Conservation (phyloP, 495 filamentous ascomycete species). For the Usnea hakonensis region DNA sequence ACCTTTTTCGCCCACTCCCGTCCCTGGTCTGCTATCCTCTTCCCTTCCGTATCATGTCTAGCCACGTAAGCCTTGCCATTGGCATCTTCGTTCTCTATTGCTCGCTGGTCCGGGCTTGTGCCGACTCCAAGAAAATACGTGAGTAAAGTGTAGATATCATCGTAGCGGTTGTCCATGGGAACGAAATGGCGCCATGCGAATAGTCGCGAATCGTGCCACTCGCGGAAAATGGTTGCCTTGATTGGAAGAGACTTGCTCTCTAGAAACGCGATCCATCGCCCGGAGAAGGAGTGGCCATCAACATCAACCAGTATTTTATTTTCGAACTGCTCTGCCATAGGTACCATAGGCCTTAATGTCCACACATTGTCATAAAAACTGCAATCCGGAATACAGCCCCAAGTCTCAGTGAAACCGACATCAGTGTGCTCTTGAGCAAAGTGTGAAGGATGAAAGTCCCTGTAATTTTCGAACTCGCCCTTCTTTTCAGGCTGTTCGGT, state of each 20-base stretch:
- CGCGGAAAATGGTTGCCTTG: constrained; percentile 66
- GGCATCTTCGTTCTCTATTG: constrained; percentile 21
- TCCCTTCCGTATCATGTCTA: constrained; percentile 51
- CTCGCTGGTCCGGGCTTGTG: constrained; percentile 31
- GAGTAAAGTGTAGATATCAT: constrained; percentile 69
- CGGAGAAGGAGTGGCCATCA: constrained; percentile 66
- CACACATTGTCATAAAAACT: constrained; percentile 34
- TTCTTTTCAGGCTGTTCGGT: constrained; percentile 25
- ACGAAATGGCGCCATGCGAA: constrained; percentile 69
- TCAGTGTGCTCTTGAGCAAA: constrained; percentile 39
- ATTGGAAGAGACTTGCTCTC: constrained; percentile 55
- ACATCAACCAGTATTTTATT: constrained; percentile 59
- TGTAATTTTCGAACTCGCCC: constrained; percentile 26
- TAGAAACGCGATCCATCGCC: constrained; percentile 62
- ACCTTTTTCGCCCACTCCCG: constrained; percentile 62
- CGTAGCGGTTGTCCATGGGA: constrained; percentile 77
- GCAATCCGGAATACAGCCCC: constrained; percentile 38
- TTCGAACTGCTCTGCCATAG: constrained; percentile 47
- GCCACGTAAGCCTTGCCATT: constrained; percentile 24
- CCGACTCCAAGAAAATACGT: constrained; percentile 64
- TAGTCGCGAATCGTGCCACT: constrained; percentile 67
- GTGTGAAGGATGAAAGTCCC: constrained; percentile 27
- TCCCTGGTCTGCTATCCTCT: constrained; percentile 54
- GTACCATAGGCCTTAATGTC: constrained; percentile 24
- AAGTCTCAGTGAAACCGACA: constrained; percentile 37